phyloP scores from a whole-genome alignment of 495 filamentous ascomycete species.

The Annulohypoxylon bovei region DNA sequence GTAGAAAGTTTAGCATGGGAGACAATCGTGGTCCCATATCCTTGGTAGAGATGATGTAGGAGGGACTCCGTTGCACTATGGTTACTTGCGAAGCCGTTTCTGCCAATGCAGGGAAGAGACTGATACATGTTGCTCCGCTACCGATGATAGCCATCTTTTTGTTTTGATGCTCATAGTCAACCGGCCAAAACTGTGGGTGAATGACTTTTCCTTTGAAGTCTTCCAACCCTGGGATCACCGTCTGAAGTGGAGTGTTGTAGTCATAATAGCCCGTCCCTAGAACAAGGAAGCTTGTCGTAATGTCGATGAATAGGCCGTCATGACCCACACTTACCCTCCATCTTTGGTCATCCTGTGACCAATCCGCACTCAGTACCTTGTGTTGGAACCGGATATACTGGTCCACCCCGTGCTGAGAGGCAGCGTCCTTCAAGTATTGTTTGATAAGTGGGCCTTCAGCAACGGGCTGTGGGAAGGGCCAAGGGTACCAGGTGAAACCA shows the following conservation, averaged over 20 bases:
- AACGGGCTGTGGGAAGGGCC: constrained; percentile 67
- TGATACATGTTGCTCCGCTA: constrained; percentile 67
- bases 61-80: constrained; percentile 67
- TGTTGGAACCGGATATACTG: constrained; percentile 68
- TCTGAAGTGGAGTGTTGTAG: constrained; percentile 66
- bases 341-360: constrained; percentile 65
- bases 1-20: neutral
- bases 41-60: constrained; percentile 63
- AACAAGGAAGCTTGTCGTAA: constrained; percentile 67
- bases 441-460: constrained; percentile 68
- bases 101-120: constrained; percentile 61
- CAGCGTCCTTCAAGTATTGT: constrained; percentile 70
- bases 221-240: constrained; percentile 67
- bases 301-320: constrained; percentile 48
- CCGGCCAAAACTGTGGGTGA: constrained; percentile 72
- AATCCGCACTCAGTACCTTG: constrained; percentile 64
- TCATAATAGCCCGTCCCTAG: constrained; percentile 75
- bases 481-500: constrained; percentile 65
- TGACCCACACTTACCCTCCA: constrained; percentile 71
- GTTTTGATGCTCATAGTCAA: constrained; percentile 57
- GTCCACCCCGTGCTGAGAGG: constrained; percentile 68
- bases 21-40: constrained; percentile 31
- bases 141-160: constrained; percentile 67
- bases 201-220: constrained; percentile 65
- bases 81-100: constrained; percentile 61